Conservation (phyloP, 164 flowering plant species). For the Magnolia changhungtana region DNA sequence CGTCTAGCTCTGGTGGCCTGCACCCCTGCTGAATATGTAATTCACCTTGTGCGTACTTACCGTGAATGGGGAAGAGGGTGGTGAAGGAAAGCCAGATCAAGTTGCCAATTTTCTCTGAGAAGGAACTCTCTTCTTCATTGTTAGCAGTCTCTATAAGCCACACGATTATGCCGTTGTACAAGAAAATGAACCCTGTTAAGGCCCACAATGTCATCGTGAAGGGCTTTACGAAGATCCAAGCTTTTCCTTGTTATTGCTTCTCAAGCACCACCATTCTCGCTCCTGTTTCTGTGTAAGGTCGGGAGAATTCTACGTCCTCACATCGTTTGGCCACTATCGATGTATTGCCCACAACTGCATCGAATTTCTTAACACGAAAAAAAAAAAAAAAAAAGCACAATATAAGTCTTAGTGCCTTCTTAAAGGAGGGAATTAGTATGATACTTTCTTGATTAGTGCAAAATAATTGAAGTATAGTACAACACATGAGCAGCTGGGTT, state of each 20-base stretch:
- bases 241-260: not conserved
- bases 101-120: not conserved
- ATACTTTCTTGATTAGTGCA: no score
- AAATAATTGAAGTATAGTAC: no score
- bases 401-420: no score
- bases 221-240: slow-evolving; percentile 27
- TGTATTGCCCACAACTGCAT: slow-evolving; percentile 33
- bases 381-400: no score
- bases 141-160: slow-evolving; percentile 7
- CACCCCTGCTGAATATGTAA: not conserved
- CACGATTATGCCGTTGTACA: slow-evolving; percentile 6
- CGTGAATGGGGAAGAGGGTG: slow-evolving; percentile 8
- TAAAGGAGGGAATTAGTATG: no score
- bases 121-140: not conserved
- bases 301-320: slow-evolving; percentile 25
- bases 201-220: slow-evolving; percentile 23
- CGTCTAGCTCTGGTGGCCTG: no score
- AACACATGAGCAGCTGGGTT: no score
- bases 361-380: slow-evolving; percentile 17
- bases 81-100: slow-evolving; percentile 7
- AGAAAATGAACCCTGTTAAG: not conserved
- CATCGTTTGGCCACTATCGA: slow-evolving; percentile 24
- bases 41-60: not conserved
- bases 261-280: slow-evolving; percentile 18
- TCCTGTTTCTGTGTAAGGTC: slow-evolving; percentile 21